A percentile compares a stretch with the other conserved stretches of the same genome.
phyloP scores from a whole-genome alignment of 2,329 filamentous ascomycete genomes.

The Cladosporium sp. region DNA sequence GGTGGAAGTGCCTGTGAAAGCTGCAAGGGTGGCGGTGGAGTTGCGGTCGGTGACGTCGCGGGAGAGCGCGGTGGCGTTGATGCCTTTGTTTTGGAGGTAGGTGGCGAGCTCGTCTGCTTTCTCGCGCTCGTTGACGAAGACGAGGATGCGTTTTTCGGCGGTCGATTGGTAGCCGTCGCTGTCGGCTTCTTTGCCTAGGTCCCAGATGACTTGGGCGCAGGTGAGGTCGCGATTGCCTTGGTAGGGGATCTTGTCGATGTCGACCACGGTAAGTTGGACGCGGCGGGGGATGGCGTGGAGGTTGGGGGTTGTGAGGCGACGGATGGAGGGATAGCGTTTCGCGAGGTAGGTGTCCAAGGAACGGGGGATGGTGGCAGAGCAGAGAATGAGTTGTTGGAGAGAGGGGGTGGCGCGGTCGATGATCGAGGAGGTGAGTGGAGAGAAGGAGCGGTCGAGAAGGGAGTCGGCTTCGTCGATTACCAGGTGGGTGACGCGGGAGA shows the following conservation, averaged over 20 bases:
- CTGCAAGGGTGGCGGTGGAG: constrained; percentile 69
- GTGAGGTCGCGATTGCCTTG: constrained; percentile 88
- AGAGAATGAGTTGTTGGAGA: constrained; percentile 80
- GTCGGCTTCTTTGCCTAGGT: constrained; percentile 71
- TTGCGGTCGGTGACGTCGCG: constrained; percentile 77
- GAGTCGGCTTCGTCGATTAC: constrained; percentile 96
- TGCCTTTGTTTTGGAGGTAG: constrained; percentile 78
- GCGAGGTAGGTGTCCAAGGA: constrained; percentile 83
- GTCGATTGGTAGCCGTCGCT: constrained; percentile 42
- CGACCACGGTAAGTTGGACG: constrained; percentile 88
- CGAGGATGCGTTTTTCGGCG: constrained; percentile 78
- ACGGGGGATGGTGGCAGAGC: constrained; percentile 91
- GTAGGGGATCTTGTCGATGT: constrained; percentile 89
- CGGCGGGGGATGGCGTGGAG: constrained; percentile 92
- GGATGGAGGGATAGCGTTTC: constrained; percentile 75
- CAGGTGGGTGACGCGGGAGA: constrained; percentile 85
- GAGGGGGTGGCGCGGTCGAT: constrained; percentile 78
- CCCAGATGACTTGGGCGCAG: constrained; percentile 92
- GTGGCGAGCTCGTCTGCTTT: constrained; percentile 75
- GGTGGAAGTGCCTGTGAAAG: constrained; percentile 55
- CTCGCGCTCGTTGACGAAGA: constrained; percentile 96
- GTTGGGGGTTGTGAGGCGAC: constrained; percentile 87
- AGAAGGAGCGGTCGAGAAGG: constrained; percentile 88
- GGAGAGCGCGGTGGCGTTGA: constrained; percentile 80
- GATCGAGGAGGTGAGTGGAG: constrained; percentile 74